Conservation (phyloP, 805 yeast species). For the Metschnikowia amazonensis region DNA sequence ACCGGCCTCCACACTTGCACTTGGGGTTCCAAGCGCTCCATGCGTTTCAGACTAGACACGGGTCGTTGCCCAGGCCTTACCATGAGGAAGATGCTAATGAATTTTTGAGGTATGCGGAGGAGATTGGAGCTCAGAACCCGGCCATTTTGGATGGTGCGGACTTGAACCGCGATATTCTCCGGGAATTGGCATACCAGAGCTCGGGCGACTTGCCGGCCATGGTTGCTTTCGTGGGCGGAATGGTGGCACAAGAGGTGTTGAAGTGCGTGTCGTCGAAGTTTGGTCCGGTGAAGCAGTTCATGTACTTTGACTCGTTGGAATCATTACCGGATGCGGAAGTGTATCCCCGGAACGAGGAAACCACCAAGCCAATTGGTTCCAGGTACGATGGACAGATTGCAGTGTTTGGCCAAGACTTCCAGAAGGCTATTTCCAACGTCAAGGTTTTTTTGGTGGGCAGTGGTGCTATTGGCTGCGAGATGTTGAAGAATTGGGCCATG, state of each 20-base stretch:
- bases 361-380: conserved; percentile 69
- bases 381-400: conserved; percentile 96
- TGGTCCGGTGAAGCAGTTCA: conserved; percentile 85
- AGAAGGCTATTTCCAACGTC: conserved; percentile 67
- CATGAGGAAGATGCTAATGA: conserved; percentile 72
- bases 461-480: conserved; percentile 99
- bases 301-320: conserved; percentile 93
- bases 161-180: conserved; percentile 62
- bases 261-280: conserved; percentile 95
- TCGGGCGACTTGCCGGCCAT: conserved; percentile 89
- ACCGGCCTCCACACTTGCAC: conserved; percentile 86
- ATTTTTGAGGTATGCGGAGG: conserved; percentile 53
- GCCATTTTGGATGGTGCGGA: conserved; percentile 52
- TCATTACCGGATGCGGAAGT: conserved; percentile 64
- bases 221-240: conserved; percentile 87
- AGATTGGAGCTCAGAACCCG: conserved; percentile 55
- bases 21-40: conserved; percentile 88
- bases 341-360: conserved; percentile 62
- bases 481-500: conserved; percentile 97
- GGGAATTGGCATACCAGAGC: conserved; percentile 77
- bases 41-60: conserved; percentile 63
- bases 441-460: conserved; percentile 91
- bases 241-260: conserved; percentile 93
- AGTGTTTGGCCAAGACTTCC: conserved; percentile 80
- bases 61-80: conserved; percentile 71